Percentiles rank a stretch among this genome's conserved stretches.
These are phyloP conservation scores for Huntiella abstrusa DNA, from an alignment of 2,329 filamentous ascomycete species.

Conservation along the genomic window DNA sequence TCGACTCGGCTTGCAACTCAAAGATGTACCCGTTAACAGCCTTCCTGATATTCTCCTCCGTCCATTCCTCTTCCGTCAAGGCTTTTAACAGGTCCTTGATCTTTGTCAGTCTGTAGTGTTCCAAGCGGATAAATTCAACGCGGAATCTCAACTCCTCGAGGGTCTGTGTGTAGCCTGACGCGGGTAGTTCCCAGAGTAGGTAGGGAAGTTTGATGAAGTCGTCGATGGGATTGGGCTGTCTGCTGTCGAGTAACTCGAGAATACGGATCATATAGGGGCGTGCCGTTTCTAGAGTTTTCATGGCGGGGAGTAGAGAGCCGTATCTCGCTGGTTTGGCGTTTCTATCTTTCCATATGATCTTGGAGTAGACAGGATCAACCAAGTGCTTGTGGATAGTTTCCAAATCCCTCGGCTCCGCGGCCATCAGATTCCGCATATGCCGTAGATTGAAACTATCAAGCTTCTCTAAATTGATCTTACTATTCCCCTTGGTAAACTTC, in stretches of 20 bases:
- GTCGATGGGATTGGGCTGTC: conserved; percentile 11
- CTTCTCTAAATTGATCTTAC: conserved; percentile 64
- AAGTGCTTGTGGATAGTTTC: conserved; percentile 9
- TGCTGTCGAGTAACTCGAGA: conserved; percentile 8
- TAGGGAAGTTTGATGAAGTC: conserved; percentile 19
- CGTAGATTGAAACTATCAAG: conserved; percentile 60
- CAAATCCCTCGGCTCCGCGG: conserved; percentile 10
- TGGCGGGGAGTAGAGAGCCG: background rate
- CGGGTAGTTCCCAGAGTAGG: conserved; percentile 21
- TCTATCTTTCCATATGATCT: background rate
- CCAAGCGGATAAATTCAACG: no score
- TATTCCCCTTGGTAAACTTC: conserved; percentile 82
- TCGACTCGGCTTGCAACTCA: no score
- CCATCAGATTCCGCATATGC: conserved; percentile 28
- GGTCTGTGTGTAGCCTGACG: conserved; percentile 14
- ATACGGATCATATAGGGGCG: conserved; percentile 8
- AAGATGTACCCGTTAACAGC: no score
- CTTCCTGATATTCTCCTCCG: no score
- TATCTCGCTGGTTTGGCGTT: background rate
- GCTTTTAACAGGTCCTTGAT: no score
- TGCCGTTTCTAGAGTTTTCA: conserved; percentile 1
- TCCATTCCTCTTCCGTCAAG: no score
- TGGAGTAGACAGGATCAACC: conserved; percentile 11
- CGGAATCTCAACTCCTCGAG: background rate
- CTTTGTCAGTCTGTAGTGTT: no score